These are phyloP conservation scores for Diaporthe citriasiana DNA, from an alignment of 2,329 filamentous ascomycete species.

Conservation along the genomic window DNA sequence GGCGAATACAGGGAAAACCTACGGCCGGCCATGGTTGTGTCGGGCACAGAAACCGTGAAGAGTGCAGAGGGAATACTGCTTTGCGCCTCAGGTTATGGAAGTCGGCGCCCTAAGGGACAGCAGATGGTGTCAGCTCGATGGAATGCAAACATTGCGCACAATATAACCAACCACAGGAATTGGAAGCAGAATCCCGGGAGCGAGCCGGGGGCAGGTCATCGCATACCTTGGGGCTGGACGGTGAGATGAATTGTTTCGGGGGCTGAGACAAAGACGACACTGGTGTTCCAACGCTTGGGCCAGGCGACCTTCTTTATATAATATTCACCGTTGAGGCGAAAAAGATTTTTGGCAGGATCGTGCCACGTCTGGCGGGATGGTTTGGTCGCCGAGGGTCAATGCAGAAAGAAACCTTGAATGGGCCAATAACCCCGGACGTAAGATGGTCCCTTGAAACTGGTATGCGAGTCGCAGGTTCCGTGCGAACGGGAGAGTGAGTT, in stretches of 20 bases:
- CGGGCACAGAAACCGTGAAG: background rate
- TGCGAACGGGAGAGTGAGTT: background rate
- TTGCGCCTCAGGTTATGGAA: background rate
- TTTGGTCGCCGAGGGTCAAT: constrained; percentile 2
- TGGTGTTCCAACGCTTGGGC: constrained; percentile 23
- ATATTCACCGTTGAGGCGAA: constrained; percentile 1
- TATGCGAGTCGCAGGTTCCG: constrained; percentile 20
- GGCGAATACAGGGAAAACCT: background rate
- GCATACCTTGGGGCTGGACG: background rate
- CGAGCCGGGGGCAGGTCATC: background rate
- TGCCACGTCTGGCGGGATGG: background rate
- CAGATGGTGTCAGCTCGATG: constrained; percentile 8
- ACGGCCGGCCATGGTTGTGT: constrained; percentile 41
- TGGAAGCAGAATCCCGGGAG: background rate
- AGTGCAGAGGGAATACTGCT: background rate
- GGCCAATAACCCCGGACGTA: constrained; percentile 9
- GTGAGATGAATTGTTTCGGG: constrained; percentile 10
- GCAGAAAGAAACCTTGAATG: background rate
- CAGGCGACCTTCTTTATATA: constrained; percentile 10
- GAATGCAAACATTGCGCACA: background rate
- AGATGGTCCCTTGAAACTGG: constrained; percentile 2
- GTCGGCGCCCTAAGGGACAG: background rate
- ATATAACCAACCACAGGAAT: too few relatives aligned
- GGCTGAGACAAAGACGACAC: background rate
- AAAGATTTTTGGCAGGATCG: background rate